Evolutionary conservation across 2,329 filamentous ascomycete species (phyloP).

Genomic region (Pseudogymnoascus verrucosus): DNA sequence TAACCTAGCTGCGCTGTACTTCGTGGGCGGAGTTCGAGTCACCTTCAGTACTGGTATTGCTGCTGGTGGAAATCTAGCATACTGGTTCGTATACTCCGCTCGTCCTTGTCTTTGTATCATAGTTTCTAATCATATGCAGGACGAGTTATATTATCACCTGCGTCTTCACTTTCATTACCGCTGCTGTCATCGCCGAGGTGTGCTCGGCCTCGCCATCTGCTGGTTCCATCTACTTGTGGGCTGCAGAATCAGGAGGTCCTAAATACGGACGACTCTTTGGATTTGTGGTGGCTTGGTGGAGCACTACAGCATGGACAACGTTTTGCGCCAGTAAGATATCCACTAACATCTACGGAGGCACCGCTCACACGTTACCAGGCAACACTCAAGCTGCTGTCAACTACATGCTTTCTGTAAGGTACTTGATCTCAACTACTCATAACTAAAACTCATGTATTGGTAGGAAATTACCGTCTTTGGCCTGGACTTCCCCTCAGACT

Average conservation of each 20-base stretch:
- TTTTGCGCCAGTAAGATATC: conserved; percentile 40
- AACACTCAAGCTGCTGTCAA: conserved; percentile 44
- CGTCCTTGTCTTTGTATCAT: not conserved
- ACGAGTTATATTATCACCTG: conserved; percentile 52
- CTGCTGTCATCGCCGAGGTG: conserved; percentile 51
- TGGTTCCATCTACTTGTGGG: conserved; percentile 39
- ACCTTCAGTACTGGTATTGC: conserved; percentile 56
- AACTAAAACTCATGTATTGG: not conserved
- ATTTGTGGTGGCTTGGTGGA: conserved; percentile 54
- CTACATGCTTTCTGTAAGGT: conserved; percentile 42
- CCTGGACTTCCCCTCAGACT: conserved; percentile 45
- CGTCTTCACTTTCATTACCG: conserved; percentile 53
- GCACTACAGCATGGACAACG: conserved; percentile 53
- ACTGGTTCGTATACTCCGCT: conserved; percentile 37
- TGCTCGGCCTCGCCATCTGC: conserved; percentile 37
- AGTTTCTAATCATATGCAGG: conserved; percentile 29
- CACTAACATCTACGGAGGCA: not conserved
- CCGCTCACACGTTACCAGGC: conserved; percentile 22
- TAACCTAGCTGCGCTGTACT: conserved; percentile 47
- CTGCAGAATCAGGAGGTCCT: conserved; percentile 37
- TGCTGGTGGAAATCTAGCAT: conserved; percentile 51
- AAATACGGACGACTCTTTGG: conserved; percentile 30
- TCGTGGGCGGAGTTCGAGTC: conserved; percentile 50
- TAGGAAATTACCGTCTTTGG: conserved; percentile 51
- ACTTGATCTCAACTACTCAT: not conserved